Conservation (phyloP, 1,284 basidiomycete species). For the Kalmanozyma brasiliensis region DNA sequence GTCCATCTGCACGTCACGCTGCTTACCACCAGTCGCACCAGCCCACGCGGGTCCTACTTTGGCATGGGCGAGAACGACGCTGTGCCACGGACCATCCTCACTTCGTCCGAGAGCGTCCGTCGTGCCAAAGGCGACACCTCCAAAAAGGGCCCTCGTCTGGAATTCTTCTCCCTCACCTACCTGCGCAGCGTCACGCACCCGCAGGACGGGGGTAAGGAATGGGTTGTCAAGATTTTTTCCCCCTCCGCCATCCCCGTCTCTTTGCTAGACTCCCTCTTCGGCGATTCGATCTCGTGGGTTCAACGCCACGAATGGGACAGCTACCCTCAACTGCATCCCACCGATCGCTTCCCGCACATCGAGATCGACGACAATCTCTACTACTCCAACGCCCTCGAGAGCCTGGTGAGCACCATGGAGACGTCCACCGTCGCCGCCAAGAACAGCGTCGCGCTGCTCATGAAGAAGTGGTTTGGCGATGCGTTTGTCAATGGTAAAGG, state of each 20-base stretch:
- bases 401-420: conserved; percentile 77
- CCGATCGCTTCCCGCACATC: conserved; percentile 77
- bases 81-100: conserved; percentile 79
- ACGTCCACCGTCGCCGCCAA: conserved; percentile 85
- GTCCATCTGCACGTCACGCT: conserved; percentile 88
- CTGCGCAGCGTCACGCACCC: conserved; percentile 74
- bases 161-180: conserved; percentile 91
- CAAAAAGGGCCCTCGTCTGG: conserved; percentile 70
- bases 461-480: conserved; percentile 56
- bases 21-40: conserved; percentile 78
- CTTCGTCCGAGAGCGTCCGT: conserved; percentile 67
- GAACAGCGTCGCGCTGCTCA: conserved; percentile 72
- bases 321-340: conserved; percentile 76
- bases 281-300: conserved; percentile 74
- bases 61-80: conserved; percentile 70
- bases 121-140: conserved; percentile 27
- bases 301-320: conserved; percentile 77
- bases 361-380: conserved; percentile 81
- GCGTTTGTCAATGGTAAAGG: conserved; percentile 56
- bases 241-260: conserved; percentile 75
- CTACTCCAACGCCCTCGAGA: conserved; percentile 88
- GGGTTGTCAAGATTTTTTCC: conserved; percentile 77
- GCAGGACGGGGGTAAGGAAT: too few species aligned
- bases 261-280: conserved; percentile 72
- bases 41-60: conserved; percentile 79